These are phyloP conservation scores for Creolimax fragrantissima DNA, from an alignment of 78 protist species.

Conservation along the genomic window DNA sequence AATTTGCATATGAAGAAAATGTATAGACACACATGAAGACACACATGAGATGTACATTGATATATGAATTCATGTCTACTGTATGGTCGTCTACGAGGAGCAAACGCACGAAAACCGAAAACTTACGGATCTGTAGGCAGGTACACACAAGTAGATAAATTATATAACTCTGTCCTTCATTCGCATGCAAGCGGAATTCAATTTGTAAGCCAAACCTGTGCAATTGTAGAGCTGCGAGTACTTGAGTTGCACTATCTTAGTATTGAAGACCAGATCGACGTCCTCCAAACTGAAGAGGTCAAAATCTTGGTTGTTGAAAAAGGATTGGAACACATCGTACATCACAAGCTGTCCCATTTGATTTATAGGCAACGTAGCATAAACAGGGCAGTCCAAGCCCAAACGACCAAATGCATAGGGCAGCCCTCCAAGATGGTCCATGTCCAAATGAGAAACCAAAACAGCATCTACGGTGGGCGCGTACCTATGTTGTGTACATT, in stretches of 20 bases:
- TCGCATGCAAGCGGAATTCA: too few relatives aligned
- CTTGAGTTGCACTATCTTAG: not conserved
- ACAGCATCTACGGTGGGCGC: slow-evolving; percentile 54
- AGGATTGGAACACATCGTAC: slow-evolving; percentile 56
- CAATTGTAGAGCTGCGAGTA: slow-evolving; percentile 20
- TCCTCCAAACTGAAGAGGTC: slow-evolving; percentile 32
- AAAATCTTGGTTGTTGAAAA: not conserved
- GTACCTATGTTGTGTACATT: slow-evolving; percentile 6
- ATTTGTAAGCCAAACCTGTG: not conserved
- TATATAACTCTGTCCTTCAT: too few relatives aligned
- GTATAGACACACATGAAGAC: too few relatives aligned
- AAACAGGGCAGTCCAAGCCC: slow-evolving; percentile 62
- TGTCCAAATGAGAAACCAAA: slow-evolving; percentile 75
- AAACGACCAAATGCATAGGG: slow-evolving; percentile 55
- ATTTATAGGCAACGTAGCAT: slow-evolving; percentile 75
- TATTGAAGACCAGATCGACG: slow-evolving; percentile 28
- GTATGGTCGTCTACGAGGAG: too few relatives aligned
- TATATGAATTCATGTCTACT: too few relatives aligned
- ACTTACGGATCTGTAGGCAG: too few relatives aligned
- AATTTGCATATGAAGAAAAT: too few relatives aligned
- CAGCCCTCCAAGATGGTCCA: slow-evolving; percentile 78
- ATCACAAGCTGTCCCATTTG: slow-evolving; percentile 79
- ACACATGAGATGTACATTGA: too few relatives aligned
- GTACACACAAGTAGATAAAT: too few relatives aligned
- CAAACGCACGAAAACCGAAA: too few relatives aligned